Conservation (phyloP, 1,284 basidiomycete genomes). For the Irpex rosettiformis region DNA sequence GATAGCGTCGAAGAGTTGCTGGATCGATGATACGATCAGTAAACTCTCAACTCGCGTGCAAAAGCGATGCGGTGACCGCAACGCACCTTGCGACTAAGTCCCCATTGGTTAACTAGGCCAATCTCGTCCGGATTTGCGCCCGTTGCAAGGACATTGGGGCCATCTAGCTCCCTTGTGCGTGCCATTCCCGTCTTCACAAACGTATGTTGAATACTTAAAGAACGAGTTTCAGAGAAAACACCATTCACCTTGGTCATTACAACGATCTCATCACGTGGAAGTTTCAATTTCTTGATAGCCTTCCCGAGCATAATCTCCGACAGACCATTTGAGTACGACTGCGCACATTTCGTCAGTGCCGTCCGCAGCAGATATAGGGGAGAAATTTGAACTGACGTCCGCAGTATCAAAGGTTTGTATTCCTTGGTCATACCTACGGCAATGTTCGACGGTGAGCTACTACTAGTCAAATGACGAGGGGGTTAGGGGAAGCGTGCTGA, state of each 20-base stretch:
- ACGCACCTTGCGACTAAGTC: constrained; percentile 25
- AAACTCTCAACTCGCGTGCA: too few relatives aligned
- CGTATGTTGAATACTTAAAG: neutral
- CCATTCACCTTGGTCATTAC: constrained; percentile 67
- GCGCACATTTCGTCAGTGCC: neutral
- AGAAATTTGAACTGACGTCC: constrained; percentile 17
- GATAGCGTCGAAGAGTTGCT: constrained; percentile 43
- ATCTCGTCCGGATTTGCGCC: constrained; percentile 11
- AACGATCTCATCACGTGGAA: constrained; percentile 75
- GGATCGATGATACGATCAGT: too few relatives aligned
- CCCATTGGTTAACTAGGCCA: constrained; percentile 25
- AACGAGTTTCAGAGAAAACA: neutral
- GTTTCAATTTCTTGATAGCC: constrained; percentile 68
- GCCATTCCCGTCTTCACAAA: neutral
- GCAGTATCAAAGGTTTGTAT: constrained; percentile 26
- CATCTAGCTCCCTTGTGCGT: constrained; percentile 5
- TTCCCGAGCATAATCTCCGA: constrained; percentile 77
- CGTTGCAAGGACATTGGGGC: neutral
- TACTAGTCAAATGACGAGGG: too few relatives aligned
- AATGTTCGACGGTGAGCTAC: too few relatives aligned
- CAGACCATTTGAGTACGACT: constrained; percentile 62
- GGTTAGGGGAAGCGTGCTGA: constrained; percentile 17
- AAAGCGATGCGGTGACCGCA: too few relatives aligned
- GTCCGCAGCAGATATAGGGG: neutral
- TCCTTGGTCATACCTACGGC: constrained; percentile 24